These are phyloP conservation scores for Gnomoniopsis smithogilvyi DNA, from an alignment of 2,329 filamentous ascomycete genomes.

Conservation along the genomic window DNA sequence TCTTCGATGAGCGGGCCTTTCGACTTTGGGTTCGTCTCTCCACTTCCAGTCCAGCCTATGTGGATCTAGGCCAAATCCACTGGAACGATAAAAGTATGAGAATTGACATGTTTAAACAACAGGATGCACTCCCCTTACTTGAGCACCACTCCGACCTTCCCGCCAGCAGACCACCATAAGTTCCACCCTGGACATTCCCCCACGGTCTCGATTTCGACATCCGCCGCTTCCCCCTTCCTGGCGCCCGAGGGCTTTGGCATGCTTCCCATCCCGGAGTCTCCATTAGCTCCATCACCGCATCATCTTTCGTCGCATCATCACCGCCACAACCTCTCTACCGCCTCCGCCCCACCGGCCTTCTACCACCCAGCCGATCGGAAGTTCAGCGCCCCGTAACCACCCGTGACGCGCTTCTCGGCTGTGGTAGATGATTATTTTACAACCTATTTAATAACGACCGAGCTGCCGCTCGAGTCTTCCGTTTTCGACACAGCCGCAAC, in stretches of 20 bases:
- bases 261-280: conserved; percentile 45
- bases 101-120: conserved; percentile 49
- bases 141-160: conserved; percentile 42
- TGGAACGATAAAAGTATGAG: conserved; percentile 38
- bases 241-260: conserved; percentile 39
- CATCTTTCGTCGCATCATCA: conserved; percentile 29
- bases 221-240: conserved; percentile 42
- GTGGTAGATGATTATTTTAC: conserved; percentile 18
- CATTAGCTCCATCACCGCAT: conserved; percentile 31
- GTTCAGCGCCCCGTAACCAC: conserved; percentile 18
- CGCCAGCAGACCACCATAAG: conserved; percentile 40
- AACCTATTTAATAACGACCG: conserved; percentile 25
- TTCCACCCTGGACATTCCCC: conserved; percentile 34
- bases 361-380: conserved; percentile 35
- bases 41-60: conserved; percentile 59
- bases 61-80: conserved; percentile 52
- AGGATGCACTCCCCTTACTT: conserved; percentile 40
- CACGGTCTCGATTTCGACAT: conserved; percentile 33
- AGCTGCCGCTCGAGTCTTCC: conserved; percentile 22
- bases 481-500: conserved; percentile 29
- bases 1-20: conserved; percentile 44
- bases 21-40: conserved; percentile 61
- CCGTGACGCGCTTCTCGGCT: background rate
- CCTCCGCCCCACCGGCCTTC: conserved; percentile 30
- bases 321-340: conserved; percentile 35